phyloP scores from a whole-genome alignment of 2,329 filamentous ascomycete species.

The Bipolaris zeicola region DNA sequence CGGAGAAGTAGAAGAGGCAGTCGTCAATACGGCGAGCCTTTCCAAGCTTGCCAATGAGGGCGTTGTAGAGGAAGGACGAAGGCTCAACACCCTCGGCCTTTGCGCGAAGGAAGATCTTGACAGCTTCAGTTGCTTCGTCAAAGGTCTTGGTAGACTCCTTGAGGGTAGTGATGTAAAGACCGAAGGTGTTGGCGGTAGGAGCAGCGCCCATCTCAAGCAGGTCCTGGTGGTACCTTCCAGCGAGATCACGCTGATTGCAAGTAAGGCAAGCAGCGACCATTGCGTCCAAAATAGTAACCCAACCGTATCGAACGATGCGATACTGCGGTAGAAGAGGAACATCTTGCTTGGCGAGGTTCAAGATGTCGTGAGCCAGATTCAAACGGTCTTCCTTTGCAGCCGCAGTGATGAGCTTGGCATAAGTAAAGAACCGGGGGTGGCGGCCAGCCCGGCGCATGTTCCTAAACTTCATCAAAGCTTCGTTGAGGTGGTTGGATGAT shows the following conservation, averaged over 20 bases:
- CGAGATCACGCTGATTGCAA: slow-evolving; percentile 77
- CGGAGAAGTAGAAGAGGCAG: slow-evolving; percentile 95
- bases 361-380: slow-evolving; percentile 81
- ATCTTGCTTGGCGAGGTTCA: slow-evolving; percentile 87
- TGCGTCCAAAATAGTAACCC: slow-evolving; percentile 93
- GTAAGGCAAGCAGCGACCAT: slow-evolving; percentile 94
- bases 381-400: slow-evolving; percentile 85
- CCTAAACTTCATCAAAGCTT: slow-evolving; percentile 81
- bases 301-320: slow-evolving; percentile 87
- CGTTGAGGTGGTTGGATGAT: slow-evolving; percentile 73
- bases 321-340: slow-evolving; percentile 85
- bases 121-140: slow-evolving; percentile 93
- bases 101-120: slow-evolving; percentile 95
- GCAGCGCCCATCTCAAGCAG: slow-evolving; percentile 87
- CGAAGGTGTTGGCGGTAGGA: slow-evolving; percentile 96
- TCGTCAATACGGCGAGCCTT: slow-evolving; percentile 98
- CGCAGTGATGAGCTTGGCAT: slow-evolving; percentile 90
- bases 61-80: slow-evolving; percentile 97
- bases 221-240: slow-evolving; percentile 88
- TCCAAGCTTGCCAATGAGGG: slow-evolving; percentile 95
- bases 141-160: slow-evolving; percentile 98
- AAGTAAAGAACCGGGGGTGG: slow-evolving; percentile 94
- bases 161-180: slow-evolving; percentile 97
- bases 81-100: slow-evolving; percentile 94
- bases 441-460: slow-evolving; percentile 92